phyloP scores from a whole-genome alignment of 2,329 filamentous ascomycete species.

The Camillea tinctor region DNA sequence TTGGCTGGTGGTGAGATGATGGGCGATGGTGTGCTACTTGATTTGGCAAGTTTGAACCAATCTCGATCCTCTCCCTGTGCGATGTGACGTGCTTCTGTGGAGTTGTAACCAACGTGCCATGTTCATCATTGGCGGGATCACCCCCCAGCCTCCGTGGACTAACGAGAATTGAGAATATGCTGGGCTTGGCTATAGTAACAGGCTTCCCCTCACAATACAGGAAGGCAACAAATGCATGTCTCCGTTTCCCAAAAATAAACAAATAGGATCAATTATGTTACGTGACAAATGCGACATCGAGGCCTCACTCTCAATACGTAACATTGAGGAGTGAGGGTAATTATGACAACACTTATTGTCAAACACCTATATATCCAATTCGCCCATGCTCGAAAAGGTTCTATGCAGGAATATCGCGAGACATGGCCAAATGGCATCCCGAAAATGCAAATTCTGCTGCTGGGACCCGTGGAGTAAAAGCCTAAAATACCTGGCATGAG shows the following conservation, averaged over 20 bases:
- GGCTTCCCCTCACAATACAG: slow-evolving; percentile 5
- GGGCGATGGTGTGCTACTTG: slow-evolving; percentile 8
- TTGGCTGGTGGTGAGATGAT: neutral
- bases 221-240: neutral
- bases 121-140: slow-evolving; percentile 10
- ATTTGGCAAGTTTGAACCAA: slow-evolving; percentile 16
- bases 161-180: slow-evolving; percentile 13
- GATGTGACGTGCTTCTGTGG: slow-evolving; percentile 8
- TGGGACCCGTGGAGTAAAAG: neutral
- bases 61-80: slow-evolving; percentile 13
- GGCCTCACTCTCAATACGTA: neutral
- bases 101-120: slow-evolving; percentile 2
- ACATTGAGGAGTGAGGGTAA: neutral
- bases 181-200: slow-evolving; percentile 1
- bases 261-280: neutral
- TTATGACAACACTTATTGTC: neutral
- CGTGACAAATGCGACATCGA: neutral
- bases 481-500: neutral
- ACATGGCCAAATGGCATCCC: neutral
- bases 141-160: slow-evolving; percentile 5
- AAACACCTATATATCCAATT: neutral
- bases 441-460: neutral
- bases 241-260: neutral
- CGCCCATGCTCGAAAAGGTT: neutral
- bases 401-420: neutral